Evolutionary conservation across 768 basidiomycete genomes (phyloP), one percentile per base, ranked within the genome.

Genomic region (Sarcomyxa edulis): DNA sequence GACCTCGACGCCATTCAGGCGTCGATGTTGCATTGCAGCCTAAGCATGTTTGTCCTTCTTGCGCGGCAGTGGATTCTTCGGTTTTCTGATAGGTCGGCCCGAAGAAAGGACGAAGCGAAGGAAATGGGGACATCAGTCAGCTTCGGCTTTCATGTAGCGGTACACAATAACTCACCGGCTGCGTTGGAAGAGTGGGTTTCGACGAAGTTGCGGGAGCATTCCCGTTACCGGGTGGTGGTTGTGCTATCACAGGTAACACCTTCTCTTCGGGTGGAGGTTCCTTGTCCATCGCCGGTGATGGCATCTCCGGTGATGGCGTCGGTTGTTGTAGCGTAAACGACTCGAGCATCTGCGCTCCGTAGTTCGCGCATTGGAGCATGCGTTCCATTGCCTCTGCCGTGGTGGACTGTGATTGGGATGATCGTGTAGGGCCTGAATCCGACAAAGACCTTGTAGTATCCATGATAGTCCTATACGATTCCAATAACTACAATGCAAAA

Each of bases 1-100:
- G 87, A 1, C 87, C 87, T 45, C 88, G 66, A 39, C 87, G 69
- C 87, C 88, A 91, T 65, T 91, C 87, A 5, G 87, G 87, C 46
- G 87, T 91, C 40, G 85, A 81, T 11, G 88, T 91, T 45, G 86
- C 87, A 50, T 65, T 72, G 62, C 87, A 91, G 22, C 86, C 88
- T 22, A 87, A 67, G 60, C 87, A 91, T 18, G 73, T 83, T 56
- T 89, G 87, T 11, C 76, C 75, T 40, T 83, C 81, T 44, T 66
- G 64, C 40, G 59, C 61, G 38, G 63, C 63, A 35, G 64, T n/a
- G n/a, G n/a, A 68, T 9, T 75, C 75, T 53, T 65, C 61, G 60
- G 53, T 55, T 42, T 59, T 55, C 51, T 57, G 16, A 38, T 15
- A 25, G 32, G 22, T 24, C 12, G 12, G 14, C 21, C n/a, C 35